A percentile compares a stretch with the other conserved stretches of the same genome.
Conservation (phyloP, 352 stramenopile genomes). For the Phytophthora boehmeriae region DNA sequence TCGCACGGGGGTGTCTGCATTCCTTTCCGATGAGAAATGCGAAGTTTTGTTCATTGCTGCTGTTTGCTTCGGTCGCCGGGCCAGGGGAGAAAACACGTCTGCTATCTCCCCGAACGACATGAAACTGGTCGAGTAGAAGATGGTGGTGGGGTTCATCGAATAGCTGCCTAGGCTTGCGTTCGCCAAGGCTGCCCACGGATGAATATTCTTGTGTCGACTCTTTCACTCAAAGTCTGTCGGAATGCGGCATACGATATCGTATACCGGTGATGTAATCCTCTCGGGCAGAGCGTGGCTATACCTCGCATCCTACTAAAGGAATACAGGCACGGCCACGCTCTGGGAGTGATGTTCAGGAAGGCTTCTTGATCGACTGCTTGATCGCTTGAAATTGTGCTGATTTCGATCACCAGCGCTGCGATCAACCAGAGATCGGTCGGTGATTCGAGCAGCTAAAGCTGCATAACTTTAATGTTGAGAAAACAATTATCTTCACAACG, state of each 20-base stretch:
- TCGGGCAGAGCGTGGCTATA: neutral
- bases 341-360: slow-evolving; percentile 5
- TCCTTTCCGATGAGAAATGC: slow-evolving; percentile 38
- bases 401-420: slow-evolving; percentile 27
- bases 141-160: slow-evolving; percentile 1
- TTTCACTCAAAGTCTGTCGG: slow-evolving; percentile 24
- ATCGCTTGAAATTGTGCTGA: slow-evolving; percentile 16
- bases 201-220: slow-evolving; percentile 17
- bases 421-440: slow-evolving; percentile 16
- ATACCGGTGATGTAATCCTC: slow-evolving; percentile 2
- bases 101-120: slow-evolving; percentile 27
- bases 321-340: slow-evolving; percentile 14
- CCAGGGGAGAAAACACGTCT: slow-evolving; percentile 28
- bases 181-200: slow-evolving; percentile 7
- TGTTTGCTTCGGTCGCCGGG: slow-evolving; percentile 24
- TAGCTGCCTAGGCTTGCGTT: slow-evolving; percentile 13
- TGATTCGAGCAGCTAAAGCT: slow-evolving; percentile 21
- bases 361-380: slow-evolving; percentile 20
- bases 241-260: slow-evolving; percentile 5
- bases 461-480: slow-evolving; percentile 18
- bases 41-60: slow-evolving; percentile 1
- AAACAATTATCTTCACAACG: slow-evolving; percentile 19
- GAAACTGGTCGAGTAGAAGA: slow-evolving; percentile 15
- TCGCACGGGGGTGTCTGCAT: slow-evolving; percentile 4
- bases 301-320: slow-evolving; percentile 3